Base-by-base conservation (phyloP, 2,329 filamentous ascomycete genomes). In the Dryadomyces quercus-mongolicae region DNA sequence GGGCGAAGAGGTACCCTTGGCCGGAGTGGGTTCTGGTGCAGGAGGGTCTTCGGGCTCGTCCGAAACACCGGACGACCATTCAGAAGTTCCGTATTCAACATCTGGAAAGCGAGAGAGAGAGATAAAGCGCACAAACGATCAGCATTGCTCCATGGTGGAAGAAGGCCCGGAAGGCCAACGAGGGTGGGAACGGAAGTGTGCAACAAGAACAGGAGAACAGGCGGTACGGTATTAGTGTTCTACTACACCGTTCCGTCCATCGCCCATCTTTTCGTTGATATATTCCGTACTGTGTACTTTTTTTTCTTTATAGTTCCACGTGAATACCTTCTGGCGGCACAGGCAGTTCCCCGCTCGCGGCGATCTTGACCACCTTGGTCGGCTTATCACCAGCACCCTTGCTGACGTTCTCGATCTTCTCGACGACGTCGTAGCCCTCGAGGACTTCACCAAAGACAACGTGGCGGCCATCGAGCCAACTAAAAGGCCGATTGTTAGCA, bases 291-390 rank as follows among this genome's bases (percentile, higher is more conserved):
- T 18, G 44, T 48, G 21, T 55, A 20, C 18, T 49, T 34, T 9
- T 49, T 34, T 9, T 7, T 18, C 16, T 46, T 80, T 85, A 93
- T 72, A 93, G 86, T 74, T 93, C 88, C 74, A 84, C 80, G 74
- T 90, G 86, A 76, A 89, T 92, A 93, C 88, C 88, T 93, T 93
- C 88, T 76, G 82, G 76, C 68, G 87, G 85, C 61, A 91, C 84
- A 69, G 84, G 79, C 63, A 93, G 75, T 77, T 92, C 87, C 70
- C 88, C 88, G 72, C 85, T 88, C 80, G 90, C 88, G 68, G 70
- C 78, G 66, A 94, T 89, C 76, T 83, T 91, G 71, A 93, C 76
- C 20, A 75, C 67, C 72, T 83, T 71, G 58, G 68, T 67, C 31
- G 88, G 88, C 72, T 82, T 86, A 74, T 91, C 86, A 62, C 80